Base-by-base conservation (phyloP, 192 early-diverging fungal species). In the Lunasporangiospora selenospora region DNA sequence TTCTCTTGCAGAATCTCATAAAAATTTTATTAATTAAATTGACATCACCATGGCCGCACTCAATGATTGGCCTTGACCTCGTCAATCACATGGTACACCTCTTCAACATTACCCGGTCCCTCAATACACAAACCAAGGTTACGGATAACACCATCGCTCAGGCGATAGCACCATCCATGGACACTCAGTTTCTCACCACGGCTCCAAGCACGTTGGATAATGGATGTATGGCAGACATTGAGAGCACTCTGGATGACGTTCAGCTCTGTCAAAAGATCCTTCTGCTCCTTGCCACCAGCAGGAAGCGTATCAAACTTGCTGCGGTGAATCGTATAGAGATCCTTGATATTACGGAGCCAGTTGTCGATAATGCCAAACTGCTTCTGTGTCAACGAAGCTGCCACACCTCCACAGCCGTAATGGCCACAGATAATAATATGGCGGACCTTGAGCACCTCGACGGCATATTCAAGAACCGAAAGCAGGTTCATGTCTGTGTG, bases 391-490 rank as follows among this genome's bases (percentile, higher is more conserved):
- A 86, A 67, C 13, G 88, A 86, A 1, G 85, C 85, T 31, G 77
- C 77, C 19, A 93, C 78, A 60, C 91, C 91, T 53, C 91, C 91
- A 53, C 91, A 93, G 34, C 83, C 67, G 37, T 89, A 90, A 59
- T 92, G 90, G 71, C 95, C 96, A 53, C 93, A 96, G 10, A 99
- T 90, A 53, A 99, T 83, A 57, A 99, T 81, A 63, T 99, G 93
- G 65, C 96, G 87, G 53, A 99, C 94, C 67, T 91, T 89, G 53
- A 99, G 86, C 36, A 89, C 84, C 45, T 94, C 88, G 49, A 99
- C 94, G 21, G 96, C 93, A 56, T 94, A 99, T 78, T 98, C 91
- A 42, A 99, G 83, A 34, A 97, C 96, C 6, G 90, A 91, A 7
- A 93, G 81, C 33, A 79, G 80, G 62, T 86, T 94, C 62, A 94